Evolutionary conservation across 805 yeast species (phyloP), one percentile per base, ranked within the genome.

Genomic region (Tetrapisispora pingtungensis): DNA sequence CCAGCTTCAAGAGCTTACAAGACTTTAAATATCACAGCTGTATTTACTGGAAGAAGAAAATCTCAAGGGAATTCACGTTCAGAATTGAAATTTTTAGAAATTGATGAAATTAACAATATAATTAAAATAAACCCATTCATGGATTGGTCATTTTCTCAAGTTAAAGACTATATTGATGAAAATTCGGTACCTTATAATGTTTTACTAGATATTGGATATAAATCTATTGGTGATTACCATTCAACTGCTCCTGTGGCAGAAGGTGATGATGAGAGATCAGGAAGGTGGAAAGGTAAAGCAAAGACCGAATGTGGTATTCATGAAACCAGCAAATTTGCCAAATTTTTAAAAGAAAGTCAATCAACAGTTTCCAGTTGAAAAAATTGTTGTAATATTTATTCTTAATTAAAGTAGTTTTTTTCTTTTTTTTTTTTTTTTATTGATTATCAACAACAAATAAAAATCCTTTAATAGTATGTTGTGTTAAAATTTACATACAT

Each of bases 221-320:
- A 87, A 57, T 85, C 96, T 0, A 76, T 90, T 14, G 97, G 97
- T 1, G 97, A 90, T 63, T 90, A 89, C 76, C 97, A 90, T 63
- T 85, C 95, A 1, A 90, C 97, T 0, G 78, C 67, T 27, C 97
- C 97, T 2, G 95, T 86, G 10, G 73, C 68, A 7, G 96, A 84
- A 37, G 96, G 94, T 10, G 97, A 87, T 59, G 97, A 90, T 58
- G 97, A 90, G 63, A 75, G 97, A 51, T 78, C 93, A n/a, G 97
- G 97, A 1, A 76, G 97, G 57, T 90, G 97, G 97, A 82, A 84
- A 69, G 97, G 96, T 2, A 75, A 82, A 60, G 73, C 78, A 10
- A 90, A 90, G 69, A 87, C 96, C 0, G 97, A 90, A 62, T 90
- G 97, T 66, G 97, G 97, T 3, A 88, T 90, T 43, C 97, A 90